Conservation (phyloP, 192 early-diverging fungal species). For the Phycomyces nitens region DNA sequence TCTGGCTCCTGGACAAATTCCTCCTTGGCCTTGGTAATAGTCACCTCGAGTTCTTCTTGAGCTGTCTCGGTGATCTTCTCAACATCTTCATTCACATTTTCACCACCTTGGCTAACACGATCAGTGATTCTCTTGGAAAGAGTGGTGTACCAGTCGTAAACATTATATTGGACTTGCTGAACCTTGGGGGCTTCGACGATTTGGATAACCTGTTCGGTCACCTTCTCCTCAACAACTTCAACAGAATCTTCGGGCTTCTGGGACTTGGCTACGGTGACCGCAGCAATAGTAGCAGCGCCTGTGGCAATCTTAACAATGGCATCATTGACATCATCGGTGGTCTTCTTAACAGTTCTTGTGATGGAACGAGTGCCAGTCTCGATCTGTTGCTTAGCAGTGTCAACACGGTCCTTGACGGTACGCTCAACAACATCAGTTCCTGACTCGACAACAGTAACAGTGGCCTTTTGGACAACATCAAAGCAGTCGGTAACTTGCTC, state of each 20-base stretch:
- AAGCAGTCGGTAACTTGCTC: slow-evolving; percentile 2
- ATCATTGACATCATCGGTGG: background rate
- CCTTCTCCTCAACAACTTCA: slow-evolving; percentile 6
- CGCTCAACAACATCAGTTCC: background rate
- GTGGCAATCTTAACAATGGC: slow-evolving; percentile 15
- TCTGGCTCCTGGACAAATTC: background rate
- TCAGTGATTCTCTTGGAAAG: slow-evolving; percentile 3
- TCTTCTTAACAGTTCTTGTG: slow-evolving; percentile 9
- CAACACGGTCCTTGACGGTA: background rate
- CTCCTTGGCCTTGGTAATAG: slow-evolving; percentile 10
- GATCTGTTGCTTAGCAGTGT: background rate
- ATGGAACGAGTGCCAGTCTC: background rate
- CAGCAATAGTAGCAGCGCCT: slow-evolving; percentile 16
- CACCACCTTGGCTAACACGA: slow-evolving; percentile 10
- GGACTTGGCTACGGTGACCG: slow-evolving; percentile 2
- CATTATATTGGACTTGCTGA: background rate
- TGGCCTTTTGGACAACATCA: slow-evolving; percentile 8
- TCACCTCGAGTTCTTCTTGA: slow-evolving; percentile 6
- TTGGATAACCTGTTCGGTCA: slow-evolving; percentile 8
- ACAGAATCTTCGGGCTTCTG: slow-evolving; percentile 2
- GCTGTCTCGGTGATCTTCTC: background rate
- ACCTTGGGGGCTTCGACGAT: slow-evolving; percentile 5
- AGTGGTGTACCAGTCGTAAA: slow-evolving; percentile 6
- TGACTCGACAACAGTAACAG: slow-evolving; percentile 1
- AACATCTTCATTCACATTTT: slow-evolving; percentile 11